These are phyloP conservation scores for Pichia heedii DNA, from an alignment of 805 yeast genomes.

Conservation along the genomic window DNA sequence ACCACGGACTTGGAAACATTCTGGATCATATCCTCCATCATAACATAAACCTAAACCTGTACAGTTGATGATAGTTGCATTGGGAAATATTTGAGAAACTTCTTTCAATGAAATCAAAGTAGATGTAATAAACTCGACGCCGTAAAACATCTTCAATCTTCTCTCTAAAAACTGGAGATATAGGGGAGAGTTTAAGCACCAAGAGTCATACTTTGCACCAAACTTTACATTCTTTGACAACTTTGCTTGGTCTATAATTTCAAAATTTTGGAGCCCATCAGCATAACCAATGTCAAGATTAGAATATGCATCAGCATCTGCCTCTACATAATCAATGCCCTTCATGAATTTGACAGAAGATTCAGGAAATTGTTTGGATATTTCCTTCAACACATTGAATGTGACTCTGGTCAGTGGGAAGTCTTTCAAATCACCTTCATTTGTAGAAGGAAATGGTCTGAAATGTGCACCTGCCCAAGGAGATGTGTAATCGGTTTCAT, in stretches of 20 bases:
- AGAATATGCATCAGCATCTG: conserved; percentile 23
- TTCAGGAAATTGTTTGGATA: conserved; percentile 39
- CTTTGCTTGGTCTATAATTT: conserved; percentile 17
- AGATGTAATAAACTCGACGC: conserved; percentile 27
- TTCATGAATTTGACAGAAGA: conserved; percentile 43
- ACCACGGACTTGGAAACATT: conserved; percentile 50
- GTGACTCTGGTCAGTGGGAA: conserved; percentile 43
- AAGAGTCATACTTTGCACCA: conserved; percentile 49
- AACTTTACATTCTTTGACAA: conserved; percentile 35
- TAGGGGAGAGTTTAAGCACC: conserved; percentile 53
- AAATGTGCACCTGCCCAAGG: conserved; percentile 79
- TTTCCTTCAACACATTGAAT: conserved; percentile 31
- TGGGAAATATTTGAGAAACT: conserved; percentile 27
- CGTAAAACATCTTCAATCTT: conserved; percentile 14
- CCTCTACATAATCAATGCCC: conserved; percentile 52
- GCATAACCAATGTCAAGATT: conserved; percentile 33
- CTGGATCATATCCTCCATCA: conserved; percentile 45
- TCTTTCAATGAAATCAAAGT: conserved; percentile 32
- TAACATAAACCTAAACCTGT: conserved; percentile 55
- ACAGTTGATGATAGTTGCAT: conserved; percentile 39
- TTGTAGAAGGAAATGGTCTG: conserved; percentile 53
- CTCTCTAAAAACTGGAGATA: conserved; percentile 26
- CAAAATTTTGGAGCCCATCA: conserved; percentile 32
- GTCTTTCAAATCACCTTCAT: conserved; percentile 34
- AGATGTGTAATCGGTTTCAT: conserved; percentile 35